Evolutionary conservation across 805 yeast genomes (phyloP).

Genomic region (Pichia manshurica): DNA sequence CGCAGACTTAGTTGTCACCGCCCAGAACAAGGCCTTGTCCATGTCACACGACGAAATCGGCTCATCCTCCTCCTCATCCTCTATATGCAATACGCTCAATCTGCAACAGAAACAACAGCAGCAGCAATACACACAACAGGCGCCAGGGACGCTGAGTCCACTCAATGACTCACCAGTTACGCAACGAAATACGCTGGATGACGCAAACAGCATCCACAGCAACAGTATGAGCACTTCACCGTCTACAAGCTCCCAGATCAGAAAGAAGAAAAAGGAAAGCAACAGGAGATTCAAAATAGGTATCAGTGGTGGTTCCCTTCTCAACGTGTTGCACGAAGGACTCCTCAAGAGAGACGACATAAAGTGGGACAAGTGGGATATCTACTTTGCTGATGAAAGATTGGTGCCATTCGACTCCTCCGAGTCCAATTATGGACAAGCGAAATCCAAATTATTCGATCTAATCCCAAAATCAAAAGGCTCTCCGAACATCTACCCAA

Average conservation of each 20-base stretch:
- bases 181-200: not conserved
- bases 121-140: not conserved
- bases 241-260: constrained; percentile 25
- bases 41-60: constrained; percentile 6
- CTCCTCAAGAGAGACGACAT: constrained; percentile 62
- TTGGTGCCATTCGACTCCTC: constrained; percentile 79
- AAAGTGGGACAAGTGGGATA: constrained; percentile 92
- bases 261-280: constrained; percentile 46
- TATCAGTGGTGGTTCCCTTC: constrained; percentile 86
- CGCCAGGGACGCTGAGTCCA: not conserved
- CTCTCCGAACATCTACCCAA: constrained; percentile 73
- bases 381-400: constrained; percentile 94
- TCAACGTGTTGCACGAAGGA: constrained; percentile 83
- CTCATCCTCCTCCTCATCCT: constrained; percentile 1
- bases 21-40: constrained; percentile 66
- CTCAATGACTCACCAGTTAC: not conserved
- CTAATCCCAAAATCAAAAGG: constrained; percentile 44
- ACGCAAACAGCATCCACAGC: not conserved
- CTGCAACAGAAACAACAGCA: not conserved
- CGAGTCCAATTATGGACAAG: constrained; percentile 86
- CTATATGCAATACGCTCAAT: not conserved
- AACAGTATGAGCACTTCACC: constrained; percentile 11
- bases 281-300: constrained; percentile 84
- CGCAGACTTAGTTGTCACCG: constrained; percentile 87
- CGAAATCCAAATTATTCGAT: constrained; percentile 78